A percentile compares a stretch with the other conserved stretches of the same genome.
These are phyloP conservation scores for Castanea mollissima DNA, from an alignment of 306 rosid species.

Conservation along the genomic window DNA sequence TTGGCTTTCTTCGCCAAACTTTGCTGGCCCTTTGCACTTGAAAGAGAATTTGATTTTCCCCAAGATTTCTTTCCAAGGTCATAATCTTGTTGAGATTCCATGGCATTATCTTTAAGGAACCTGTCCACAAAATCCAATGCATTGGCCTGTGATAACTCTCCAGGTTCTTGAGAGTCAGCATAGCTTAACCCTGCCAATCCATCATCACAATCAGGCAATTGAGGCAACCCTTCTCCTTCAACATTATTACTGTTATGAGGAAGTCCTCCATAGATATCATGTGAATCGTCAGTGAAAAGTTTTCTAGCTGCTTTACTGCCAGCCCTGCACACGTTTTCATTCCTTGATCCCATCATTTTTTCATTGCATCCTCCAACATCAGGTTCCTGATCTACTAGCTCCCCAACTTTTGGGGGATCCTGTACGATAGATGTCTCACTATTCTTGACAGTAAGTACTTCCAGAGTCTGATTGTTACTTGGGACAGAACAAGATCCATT, in stretches of 20 bases:
- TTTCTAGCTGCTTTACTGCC: slow-evolving; percentile 65
- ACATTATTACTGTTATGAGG: slow-evolving; percentile 24
- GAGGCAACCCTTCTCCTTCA: slow-evolving; percentile 32
- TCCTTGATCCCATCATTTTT: slow-evolving; percentile 23
- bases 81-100: slow-evolving; percentile 49
- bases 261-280: slow-evolving; percentile 27
- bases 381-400: slow-evolving; percentile 29
- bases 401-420: slow-evolving; percentile 30
- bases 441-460: slow-evolving; percentile 23
- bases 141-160: slow-evolving; percentile 70
- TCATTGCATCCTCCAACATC: slow-evolving; percentile 17
- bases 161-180: slow-evolving; percentile 85
- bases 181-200: slow-evolving; percentile 72
- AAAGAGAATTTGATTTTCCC: slow-evolving; percentile 37
- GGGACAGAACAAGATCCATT: slow-evolving; percentile 28
- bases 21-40: slow-evolving; percentile 51
- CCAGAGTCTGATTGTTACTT: slow-evolving; percentile 23
- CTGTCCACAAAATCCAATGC: slow-evolving; percentile 83
- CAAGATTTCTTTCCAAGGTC: slow-evolving; percentile 28
- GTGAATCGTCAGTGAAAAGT: slow-evolving; percentile 59
- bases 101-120: slow-evolving; percentile 53
- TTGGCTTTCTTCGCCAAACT: slow-evolving; percentile 60
- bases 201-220: slow-evolving; percentile 40
- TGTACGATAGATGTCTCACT: slow-evolving; percentile 22
- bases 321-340: slow-evolving; percentile 32